Percentiles rank a stretch among this genome's conserved stretches.
These are phyloP conservation scores for Zelopaecilomyces penicillatus DNA, from an alignment of 2,329 filamentous ascomycete genomes.

Conservation along the genomic window DNA sequence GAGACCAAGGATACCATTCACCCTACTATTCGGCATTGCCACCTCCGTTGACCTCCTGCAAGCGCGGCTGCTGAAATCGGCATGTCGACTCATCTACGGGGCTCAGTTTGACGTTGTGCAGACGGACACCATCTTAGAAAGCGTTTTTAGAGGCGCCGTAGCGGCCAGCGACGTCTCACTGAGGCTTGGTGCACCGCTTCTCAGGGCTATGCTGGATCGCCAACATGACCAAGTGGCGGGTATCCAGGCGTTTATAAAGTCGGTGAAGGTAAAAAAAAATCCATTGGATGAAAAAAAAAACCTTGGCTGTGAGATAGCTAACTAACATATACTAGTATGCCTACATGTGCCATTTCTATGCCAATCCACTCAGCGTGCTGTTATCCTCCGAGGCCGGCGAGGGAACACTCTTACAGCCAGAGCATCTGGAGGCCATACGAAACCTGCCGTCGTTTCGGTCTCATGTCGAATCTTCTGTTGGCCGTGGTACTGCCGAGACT, in stretches of 20 bases:
- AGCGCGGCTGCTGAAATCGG: slow-evolving; percentile 60
- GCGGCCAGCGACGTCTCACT: slow-evolving; percentile 48
- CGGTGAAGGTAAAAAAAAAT: slow-evolving; percentile 48
- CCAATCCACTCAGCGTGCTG: slow-evolving; percentile 64
- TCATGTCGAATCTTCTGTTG: slow-evolving; percentile 40
- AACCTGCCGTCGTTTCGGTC: slow-evolving; percentile 60
- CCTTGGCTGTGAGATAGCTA: not conserved
- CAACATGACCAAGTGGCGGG: slow-evolving; percentile 72
- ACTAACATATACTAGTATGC: slow-evolving; percentile 48
- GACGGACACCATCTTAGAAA: slow-evolving; percentile 62
- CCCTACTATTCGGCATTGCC: slow-evolving; percentile 69
- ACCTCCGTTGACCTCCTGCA: slow-evolving; percentile 76
- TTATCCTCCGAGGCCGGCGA: slow-evolving; percentile 27
- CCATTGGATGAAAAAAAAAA: not conserved
- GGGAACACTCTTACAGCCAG: slow-evolving; percentile 36
- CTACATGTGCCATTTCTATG: slow-evolving; percentile 81
- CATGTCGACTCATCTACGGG: slow-evolving; percentile 59
- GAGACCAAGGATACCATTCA: slow-evolving; percentile 68
- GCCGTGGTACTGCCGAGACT: slow-evolving; percentile 30
- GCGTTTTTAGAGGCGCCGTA: slow-evolving; percentile 59
- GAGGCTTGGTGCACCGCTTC: slow-evolving; percentile 54
- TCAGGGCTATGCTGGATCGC: slow-evolving; percentile 57
- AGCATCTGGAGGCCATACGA: slow-evolving; percentile 60
- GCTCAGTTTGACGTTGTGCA: slow-evolving; percentile 71
- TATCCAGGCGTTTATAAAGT: slow-evolving; percentile 62